Percentiles rank a stretch among this genome's conserved stretches.
phyloP scores from a whole-genome alignment of 768 basidiomycete genomes.

The Boletus huronensis region DNA sequence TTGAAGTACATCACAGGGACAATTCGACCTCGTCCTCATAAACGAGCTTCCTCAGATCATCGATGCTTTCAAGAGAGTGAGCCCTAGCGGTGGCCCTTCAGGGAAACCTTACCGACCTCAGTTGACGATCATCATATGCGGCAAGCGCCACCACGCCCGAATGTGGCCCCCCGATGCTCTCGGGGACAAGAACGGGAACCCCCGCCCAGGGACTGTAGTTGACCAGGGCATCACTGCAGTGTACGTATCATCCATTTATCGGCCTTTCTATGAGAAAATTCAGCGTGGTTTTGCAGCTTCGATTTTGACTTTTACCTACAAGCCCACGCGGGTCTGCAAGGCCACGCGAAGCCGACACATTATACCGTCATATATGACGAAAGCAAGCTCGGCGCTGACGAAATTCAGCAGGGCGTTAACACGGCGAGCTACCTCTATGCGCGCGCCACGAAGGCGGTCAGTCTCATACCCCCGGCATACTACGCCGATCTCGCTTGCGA shows the following conservation, averaged over 20 bases:
- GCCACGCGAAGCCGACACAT: conserved; percentile 68
- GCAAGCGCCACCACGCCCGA: conserved; percentile 61
- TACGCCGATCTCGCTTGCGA: conserved; percentile 84
- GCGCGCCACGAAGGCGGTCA: conserved; percentile 81
- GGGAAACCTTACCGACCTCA: conserved; percentile 52
- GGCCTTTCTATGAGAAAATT: not conserved
- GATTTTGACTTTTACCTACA: conserved; percentile 69
- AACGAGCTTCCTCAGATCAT: conserved; percentile 63
- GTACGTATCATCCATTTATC: conserved; percentile 33
- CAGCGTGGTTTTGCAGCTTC: conserved; percentile 37
- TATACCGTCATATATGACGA: conserved; percentile 83
- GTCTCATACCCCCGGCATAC: conserved; percentile 74
- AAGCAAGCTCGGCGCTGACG: conserved; percentile 61
- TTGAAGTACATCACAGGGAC: conserved; percentile 47
- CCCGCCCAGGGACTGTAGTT: conserved; percentile 74
- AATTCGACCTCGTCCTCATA: conserved; percentile 59
- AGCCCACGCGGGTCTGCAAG: conserved; percentile 73
- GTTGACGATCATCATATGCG: conserved; percentile 75
- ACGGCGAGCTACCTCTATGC: conserved; percentile 72
- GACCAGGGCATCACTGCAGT: conserved; percentile 74
- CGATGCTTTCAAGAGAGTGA: conserved; percentile 51
- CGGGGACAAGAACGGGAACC: conserved; percentile 70
- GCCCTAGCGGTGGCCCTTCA: conserved; percentile 40
- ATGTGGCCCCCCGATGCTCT: conserved; percentile 53
- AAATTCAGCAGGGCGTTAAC: conserved; percentile 71